Evolutionary conservation across 176 grass and related monocot genomes (phyloP), one percentile per base, ranked within the genome.

Genomic region (Tillandsia fasciculata): DNA sequence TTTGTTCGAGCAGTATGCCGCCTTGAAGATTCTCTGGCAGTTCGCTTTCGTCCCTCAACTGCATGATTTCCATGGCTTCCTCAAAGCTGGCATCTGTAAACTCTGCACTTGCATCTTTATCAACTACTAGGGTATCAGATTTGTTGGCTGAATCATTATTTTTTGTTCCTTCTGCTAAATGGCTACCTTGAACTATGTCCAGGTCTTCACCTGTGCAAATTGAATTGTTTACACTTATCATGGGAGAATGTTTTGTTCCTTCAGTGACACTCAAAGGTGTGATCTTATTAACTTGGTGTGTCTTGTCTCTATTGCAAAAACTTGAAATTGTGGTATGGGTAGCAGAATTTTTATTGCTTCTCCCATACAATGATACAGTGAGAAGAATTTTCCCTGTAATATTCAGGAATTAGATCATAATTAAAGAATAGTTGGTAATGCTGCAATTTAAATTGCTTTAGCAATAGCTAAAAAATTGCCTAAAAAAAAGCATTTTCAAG

Each of bases 311-410:
- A 18, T 73, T 80, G 24, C 63, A 64, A 49, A 74, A 78, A 50
- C 74, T 81, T 20, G 70, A 70, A 51, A 73, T 70, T 17, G 56
- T 74, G 51, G 49, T 51, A 67, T 78, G 77, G 68, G 74, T 27
- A 18, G 71, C 29, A 27, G 70, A 61, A 48, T 67, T 77, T 58
- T 78, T 65, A 11, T 11, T 73, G 67, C 63, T 83, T 63, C 78
- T 78, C 52, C 79, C 76, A 66, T 79, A 74, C 14, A 90, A 78
- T 51, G 92, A 85, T 48, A 81, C 68, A 11, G 81, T 77, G 17
- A 96, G 86, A 50, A 89, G 92, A 74, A 92, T 87, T 83, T 90
- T 83, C 11, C 89, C 89, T 96, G 72, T 49, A 15, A 70, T 14
- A 47, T 49, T 67, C 18, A 47, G 3, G 42, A 72, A 73, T 49